phyloP scores from a whole-genome alignment of 139 green algal genomes.

The Chlorella sp. region DNA sequence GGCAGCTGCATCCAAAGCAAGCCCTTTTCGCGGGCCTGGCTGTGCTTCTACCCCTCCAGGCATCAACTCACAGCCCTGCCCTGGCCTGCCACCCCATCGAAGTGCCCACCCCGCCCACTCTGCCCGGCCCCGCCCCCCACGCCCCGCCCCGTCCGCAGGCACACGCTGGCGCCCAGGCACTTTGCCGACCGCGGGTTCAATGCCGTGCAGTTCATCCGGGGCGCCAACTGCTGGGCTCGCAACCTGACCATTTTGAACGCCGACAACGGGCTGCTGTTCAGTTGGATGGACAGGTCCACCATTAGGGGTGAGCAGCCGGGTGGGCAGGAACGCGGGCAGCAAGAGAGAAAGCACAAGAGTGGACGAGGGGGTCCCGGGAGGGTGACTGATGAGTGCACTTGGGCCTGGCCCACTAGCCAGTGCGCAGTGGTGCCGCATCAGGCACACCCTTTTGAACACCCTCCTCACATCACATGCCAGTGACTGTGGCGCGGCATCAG shows the following conservation, averaged over 20 bases:
- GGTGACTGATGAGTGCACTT: not conserved
- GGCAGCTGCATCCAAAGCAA: not conserved
- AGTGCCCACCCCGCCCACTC: not conserved
- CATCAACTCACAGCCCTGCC: not conserved
- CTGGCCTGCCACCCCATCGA: not conserved
- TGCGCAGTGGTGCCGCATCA: not conserved
- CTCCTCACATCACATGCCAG: too few species aligned
- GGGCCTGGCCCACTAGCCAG: too few species aligned
- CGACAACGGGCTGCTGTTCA: constrained; percentile 3
- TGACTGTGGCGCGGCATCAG: too few species aligned
- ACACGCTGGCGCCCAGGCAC: not conserved
- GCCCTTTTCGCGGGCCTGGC: not conserved
- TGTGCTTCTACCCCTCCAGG: too few species aligned
- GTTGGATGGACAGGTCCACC: not conserved
- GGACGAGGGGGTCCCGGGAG: not conserved
- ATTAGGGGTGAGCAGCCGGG: not conserved
- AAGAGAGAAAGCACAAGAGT: not conserved
- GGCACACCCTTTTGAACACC: not conserved
- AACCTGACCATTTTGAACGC: constrained; percentile 1
- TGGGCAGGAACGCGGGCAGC: not conserved
- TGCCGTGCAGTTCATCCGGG: not conserved
- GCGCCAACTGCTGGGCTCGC: not conserved
- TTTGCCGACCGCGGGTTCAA: constrained; percentile 7
- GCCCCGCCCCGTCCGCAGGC: not conserved
- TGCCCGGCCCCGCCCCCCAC: not conserved